Conservation (phyloP, 805 yeast species). For the Candida sakaeoensis region DNA sequence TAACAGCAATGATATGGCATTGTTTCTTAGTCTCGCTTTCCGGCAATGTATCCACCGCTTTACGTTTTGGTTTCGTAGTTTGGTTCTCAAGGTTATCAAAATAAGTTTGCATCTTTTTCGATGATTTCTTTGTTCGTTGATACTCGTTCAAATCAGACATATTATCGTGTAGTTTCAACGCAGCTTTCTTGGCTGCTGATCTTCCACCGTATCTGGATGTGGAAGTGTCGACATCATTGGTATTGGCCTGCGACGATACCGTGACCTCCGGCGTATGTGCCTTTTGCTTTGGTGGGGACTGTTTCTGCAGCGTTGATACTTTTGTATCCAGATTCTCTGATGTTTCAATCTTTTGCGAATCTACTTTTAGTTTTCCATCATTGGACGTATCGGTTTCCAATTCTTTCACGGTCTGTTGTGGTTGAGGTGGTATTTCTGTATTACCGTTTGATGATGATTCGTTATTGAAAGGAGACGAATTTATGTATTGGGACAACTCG, state of each 20-base stretch:
- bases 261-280: slow-evolving; percentile 1
- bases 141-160: slow-evolving; percentile 66
- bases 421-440: no score
- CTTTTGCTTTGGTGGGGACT: slow-evolving; percentile 1
- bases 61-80: slow-evolving; percentile 1
- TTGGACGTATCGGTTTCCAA: no score
- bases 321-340: no score
- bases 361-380: no score
- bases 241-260: neutral
- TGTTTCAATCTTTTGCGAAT: no score
- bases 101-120: slow-evolving; percentile 35
- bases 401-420: no score
- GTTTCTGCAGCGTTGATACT: no score
- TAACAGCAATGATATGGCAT: slow-evolving; percentile 45
- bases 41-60: slow-evolving; percentile 2
- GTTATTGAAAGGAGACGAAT: slow-evolving; percentile 1
- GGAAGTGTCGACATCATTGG: neutral
- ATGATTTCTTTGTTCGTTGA: slow-evolving; percentile 47
- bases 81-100: slow-evolving; percentile 31
- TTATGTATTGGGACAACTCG: slow-evolving; percentile 1
- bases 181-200: slow-evolving; percentile 67
- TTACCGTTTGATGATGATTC: slow-evolving; percentile 6
- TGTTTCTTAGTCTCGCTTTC: slow-evolving; percentile 14
- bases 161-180: slow-evolving; percentile 59
- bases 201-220: slow-evolving; percentile 24